Evolutionary conservation across 2,329 filamentous ascomycete genomes (phyloP).

Genomic region (Exophiala bonariae): DNA sequence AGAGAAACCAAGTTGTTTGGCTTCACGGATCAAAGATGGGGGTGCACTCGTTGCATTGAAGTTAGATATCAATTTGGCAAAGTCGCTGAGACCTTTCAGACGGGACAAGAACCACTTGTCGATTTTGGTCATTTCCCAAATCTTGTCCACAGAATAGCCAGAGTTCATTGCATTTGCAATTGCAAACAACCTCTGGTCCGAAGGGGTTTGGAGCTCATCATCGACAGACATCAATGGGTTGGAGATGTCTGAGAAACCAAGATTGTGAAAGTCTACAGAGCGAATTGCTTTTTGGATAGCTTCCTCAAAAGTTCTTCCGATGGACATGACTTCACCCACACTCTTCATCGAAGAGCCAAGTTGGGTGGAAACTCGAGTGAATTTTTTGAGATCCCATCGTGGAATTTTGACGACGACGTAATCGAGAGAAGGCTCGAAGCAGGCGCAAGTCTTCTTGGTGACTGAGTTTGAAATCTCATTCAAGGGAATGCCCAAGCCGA

Average conservation of each 20-base stretch:
- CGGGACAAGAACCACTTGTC: slow-evolving; percentile 97
- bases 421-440: slow-evolving; percentile 97
- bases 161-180: slow-evolving; percentile 97
- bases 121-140: slow-evolving; percentile 97
- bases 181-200: slow-evolving; percentile 94
- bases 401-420: slow-evolving; percentile 99
- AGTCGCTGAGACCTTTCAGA: slow-evolving; percentile 87
- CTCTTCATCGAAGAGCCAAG: slow-evolving; percentile 99
- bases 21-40: slow-evolving; percentile 69
- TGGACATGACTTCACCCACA: slow-evolving; percentile 98
- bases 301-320: slow-evolving; percentile 94
- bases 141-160: slow-evolving; percentile 92
- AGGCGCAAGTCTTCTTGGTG: slow-evolving; percentile 92
- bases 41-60: slow-evolving; percentile 68
- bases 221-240: slow-evolving; percentile 93
- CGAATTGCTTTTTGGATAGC: slow-evolving; percentile 98
- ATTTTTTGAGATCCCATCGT: slow-evolving; percentile 98
- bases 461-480: slow-evolving; percentile 97
- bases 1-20: slow-evolving; percentile 92
- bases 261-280: slow-evolving; percentile 89
- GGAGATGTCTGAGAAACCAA: slow-evolving; percentile 84
- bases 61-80: slow-evolving; percentile 73
- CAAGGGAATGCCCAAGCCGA: slow-evolving; percentile 89
- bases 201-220: slow-evolving; percentile 92
- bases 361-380: slow-evolving; percentile 91